Evolutionary conservation across 495 filamentous ascomycete genomes (phyloP), one percentile per base, ranked within the genome.

Genomic region (Pyrenopolyporus hunteri): DNA sequence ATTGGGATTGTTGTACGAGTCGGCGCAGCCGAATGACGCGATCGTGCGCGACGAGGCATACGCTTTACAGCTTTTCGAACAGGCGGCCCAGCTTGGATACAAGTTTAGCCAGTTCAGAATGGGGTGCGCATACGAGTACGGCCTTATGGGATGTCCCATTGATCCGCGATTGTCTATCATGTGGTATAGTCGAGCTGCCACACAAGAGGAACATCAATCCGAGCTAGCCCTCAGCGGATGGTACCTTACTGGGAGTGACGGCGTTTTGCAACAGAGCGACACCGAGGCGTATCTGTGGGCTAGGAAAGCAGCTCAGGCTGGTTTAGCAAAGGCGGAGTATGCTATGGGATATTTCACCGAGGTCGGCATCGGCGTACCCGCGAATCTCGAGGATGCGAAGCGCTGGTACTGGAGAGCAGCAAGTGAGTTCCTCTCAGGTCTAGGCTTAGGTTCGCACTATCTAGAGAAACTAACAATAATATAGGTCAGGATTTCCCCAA

Each of bases 281-380:
- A 96, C 90, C 1, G 94, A 98, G 70, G 94, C 94, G 1, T 98
- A 97, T 67, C 84, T 98, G 1, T 98, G 94, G 94, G 94, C 94
- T 6, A 80, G 94, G 1, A 97, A 97, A 72, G 93, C 94, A 7
- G 93, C 94, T 1, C 82, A 85, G 39, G 86, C 89, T 8, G 91
- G 92, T 5, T 75, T 97, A 28, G 83, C 87, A 3, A 98, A 98
- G 79, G 94, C 93, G 0, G 89, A 97, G 74, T 97, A 96, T 79
- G 94, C 94, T 0, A 93, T 98, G 91, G 94, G 94, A 1, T 97
- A 97, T 72, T 98, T 94, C 64, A 96, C 92, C 0, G 94, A 98
- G 73, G 88, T 92, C 25, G 94, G 94, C 0, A 97, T 98, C 61
- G 94, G 94, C n/a, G 85, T 88, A 45, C 80, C 86, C 22, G 84